Conservation (phyloP, 768 basidiomycete genomes). For the Tricholoma bakamatsutake region DNA sequence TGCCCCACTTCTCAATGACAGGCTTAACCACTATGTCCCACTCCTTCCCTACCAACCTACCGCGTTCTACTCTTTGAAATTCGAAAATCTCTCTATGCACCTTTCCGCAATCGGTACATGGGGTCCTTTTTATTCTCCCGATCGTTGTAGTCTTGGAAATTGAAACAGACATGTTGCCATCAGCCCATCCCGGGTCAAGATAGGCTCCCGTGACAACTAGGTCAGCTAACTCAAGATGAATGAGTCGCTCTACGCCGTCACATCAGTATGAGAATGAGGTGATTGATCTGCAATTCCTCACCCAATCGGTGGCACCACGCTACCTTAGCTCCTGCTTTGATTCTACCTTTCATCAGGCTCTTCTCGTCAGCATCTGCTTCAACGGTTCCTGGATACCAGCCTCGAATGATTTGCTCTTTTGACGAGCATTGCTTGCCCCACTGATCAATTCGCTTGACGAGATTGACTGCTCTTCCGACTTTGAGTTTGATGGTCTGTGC, state of each 20-base stretch:
- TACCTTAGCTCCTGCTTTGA: conserved; percentile 55
- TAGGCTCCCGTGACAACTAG: conserved; percentile 54
- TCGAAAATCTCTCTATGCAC: conserved; percentile 78
- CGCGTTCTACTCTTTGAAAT: conserved; percentile 50
- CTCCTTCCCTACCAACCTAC: conserved; percentile 56
- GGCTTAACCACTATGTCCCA: conserved; percentile 73
- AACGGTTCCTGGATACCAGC: conserved; percentile 62
- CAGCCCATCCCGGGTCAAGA: conserved; percentile 45
- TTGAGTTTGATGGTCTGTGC: conserved; percentile 56
- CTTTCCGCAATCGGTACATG: conserved; percentile 41
- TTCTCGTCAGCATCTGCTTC: conserved; percentile 32
- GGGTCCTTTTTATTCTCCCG: conserved; percentile 15
- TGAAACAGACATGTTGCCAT: conserved; percentile 12
- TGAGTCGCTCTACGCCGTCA: conserved; percentile 49
- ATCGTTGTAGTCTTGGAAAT: conserved; percentile 16
- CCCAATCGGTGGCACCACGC: conserved; percentile 66
- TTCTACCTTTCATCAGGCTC: conserved; percentile 60
- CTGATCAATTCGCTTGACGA: conserved; percentile 66
- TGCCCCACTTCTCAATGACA: conserved; percentile 74
- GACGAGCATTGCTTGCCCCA: conserved; percentile 82
- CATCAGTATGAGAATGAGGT: neutral
- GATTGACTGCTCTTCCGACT: conserved; percentile 73
- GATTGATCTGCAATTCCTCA: conserved; percentile 14
- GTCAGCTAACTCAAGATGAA: conserved; percentile 78
- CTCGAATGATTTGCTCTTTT: conserved; percentile 66